These are phyloP conservation scores for Aspergillus persii DNA, from an alignment of 2,329 filamentous ascomycete species.

Conservation along the genomic window DNA sequence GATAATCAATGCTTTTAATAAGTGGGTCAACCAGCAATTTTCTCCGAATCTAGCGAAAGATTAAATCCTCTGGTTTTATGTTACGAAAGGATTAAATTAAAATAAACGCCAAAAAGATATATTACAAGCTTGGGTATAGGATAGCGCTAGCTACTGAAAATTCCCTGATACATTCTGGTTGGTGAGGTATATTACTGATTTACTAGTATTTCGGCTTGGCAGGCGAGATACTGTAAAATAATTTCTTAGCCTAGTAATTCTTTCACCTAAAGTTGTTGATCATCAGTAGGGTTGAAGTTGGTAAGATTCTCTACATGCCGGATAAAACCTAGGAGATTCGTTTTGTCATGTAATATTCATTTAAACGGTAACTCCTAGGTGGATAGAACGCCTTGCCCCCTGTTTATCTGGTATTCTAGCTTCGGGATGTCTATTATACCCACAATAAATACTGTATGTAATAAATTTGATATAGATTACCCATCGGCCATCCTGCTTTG, in stretches of 20 bases:
- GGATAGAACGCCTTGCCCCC: neutral
- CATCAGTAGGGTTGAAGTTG: neutral
- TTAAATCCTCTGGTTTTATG: neutral
- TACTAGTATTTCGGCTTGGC: too few species aligned
- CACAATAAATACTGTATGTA: too few species aligned
- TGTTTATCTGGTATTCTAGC: neutral
- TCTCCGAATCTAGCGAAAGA: neutral
- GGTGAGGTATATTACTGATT: neutral
- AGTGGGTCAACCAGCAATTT: too few species aligned
- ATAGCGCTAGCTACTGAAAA: too few species aligned
- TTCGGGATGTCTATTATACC: neutral
- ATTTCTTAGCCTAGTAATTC: too few species aligned
- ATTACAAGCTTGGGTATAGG: too few species aligned
- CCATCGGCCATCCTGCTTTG: too few species aligned
- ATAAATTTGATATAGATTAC: too few species aligned
- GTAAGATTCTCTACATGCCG: conserved; percentile 2
- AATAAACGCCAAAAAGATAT: neutral
- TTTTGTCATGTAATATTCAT: neutral
- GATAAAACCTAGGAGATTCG: too few species aligned
- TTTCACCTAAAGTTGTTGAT: too few species aligned
- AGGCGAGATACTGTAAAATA: too few species aligned
- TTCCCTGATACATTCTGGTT: too few species aligned
- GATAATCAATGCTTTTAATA: neutral
- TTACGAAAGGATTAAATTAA: neutral
- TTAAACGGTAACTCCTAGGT: neutral